Evolutionary conservation across 2,329 filamentous ascomycete species (phyloP), one percentile per base, ranked within the genome.

Genomic region (Hymenotorrendiella dingleyae): DNA sequence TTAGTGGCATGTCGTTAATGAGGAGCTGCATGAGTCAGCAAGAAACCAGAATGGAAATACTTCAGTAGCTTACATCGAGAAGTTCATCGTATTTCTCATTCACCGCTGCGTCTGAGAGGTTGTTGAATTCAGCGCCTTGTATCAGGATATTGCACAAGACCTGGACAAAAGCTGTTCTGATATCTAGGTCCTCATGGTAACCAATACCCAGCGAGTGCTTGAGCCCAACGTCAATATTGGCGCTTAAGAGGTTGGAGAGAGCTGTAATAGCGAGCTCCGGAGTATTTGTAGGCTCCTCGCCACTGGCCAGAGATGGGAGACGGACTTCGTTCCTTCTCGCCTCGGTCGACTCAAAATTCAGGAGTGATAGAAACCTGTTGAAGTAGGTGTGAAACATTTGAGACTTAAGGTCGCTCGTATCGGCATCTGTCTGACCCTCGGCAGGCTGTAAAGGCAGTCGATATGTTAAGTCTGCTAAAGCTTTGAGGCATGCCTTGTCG

Each of bases 321-420:
- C 62, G 49, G 16, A 62, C 50, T 28, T 80, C 75, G 6, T 58
- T 62, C 40, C 66, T 64, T n/a, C 61, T 59, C 27, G 64, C 55
- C 4, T 74, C 71, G 1, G 64, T 54, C 0, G 70, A 62, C 42
- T 82, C 78, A 37, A 76, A 68, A 47, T 81, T 81, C 21, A 85
- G 66, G 4, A 85, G 64, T 0, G 78, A 82, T 16, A 85, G 65
- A 54, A 85, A 84, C 6, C 79, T 70, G 48, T 82, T 84, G 63
- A 85, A 84, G 58, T 85, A 85, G 6, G 74, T 78, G 48, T 82
- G 78, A 55, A 85, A 85, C 74, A 84, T 80, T 54, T 84, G 76
- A 1, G 78, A 81, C 57, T 84, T 84, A 40, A 81, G 69, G 59
- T 84, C 81, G 50, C 78, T 82, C 40, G 76, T 79, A 33, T 79